Conservation (phyloP, 1,284 basidiomycete genomes). For the Puccinia polysora region DNA sequence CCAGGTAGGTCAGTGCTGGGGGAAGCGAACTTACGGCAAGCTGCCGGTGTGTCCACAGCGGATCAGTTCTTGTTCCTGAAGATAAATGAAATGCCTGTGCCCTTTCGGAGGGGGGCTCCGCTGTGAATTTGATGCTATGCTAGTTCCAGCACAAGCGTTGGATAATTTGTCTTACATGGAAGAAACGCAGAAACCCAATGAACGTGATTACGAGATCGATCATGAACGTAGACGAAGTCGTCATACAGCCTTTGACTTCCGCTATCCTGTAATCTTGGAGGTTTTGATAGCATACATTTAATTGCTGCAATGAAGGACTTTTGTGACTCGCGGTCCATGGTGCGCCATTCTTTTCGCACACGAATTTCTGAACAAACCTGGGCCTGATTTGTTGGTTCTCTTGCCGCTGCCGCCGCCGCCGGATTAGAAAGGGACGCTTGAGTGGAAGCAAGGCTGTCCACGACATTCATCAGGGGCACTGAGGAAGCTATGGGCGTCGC, state of each 20-base stretch:
- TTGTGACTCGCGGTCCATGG: constrained; percentile 10
- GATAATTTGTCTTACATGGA: constrained; percentile 11
- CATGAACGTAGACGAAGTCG: constrained; percentile 38
- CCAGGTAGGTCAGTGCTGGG: too few relatives aligned
- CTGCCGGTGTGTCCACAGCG: constrained; percentile 28
- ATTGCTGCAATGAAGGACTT: constrained; percentile 21
- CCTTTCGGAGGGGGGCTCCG: background rate
- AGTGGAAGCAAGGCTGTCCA: background rate
- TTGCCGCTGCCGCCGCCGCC: too few relatives aligned
- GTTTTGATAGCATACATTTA: constrained; percentile 29
- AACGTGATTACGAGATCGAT: constrained; percentile 10
- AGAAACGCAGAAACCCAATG: constrained; percentile 37
- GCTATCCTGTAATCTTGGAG: constrained; percentile 7
- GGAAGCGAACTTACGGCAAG: constrained; percentile 34
- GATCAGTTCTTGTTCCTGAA: constrained; percentile 23
- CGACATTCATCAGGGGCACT: too few relatives aligned
- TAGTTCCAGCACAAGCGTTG: background rate
- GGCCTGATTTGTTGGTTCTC: background rate
- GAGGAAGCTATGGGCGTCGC: too few relatives aligned
- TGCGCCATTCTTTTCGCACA: constrained; percentile 39
- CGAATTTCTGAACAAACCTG: background rate
- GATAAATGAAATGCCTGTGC: constrained; percentile 43
- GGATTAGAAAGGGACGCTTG: background rate
- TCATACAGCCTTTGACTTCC: constrained; percentile 11
- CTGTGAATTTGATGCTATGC: background rate